A percentile compares a stretch with the other conserved stretches of the same genome.
phyloP scores from a whole-genome alignment of 352 stramenopile species.

The Globisporangium rhizosaccharum region DNA sequence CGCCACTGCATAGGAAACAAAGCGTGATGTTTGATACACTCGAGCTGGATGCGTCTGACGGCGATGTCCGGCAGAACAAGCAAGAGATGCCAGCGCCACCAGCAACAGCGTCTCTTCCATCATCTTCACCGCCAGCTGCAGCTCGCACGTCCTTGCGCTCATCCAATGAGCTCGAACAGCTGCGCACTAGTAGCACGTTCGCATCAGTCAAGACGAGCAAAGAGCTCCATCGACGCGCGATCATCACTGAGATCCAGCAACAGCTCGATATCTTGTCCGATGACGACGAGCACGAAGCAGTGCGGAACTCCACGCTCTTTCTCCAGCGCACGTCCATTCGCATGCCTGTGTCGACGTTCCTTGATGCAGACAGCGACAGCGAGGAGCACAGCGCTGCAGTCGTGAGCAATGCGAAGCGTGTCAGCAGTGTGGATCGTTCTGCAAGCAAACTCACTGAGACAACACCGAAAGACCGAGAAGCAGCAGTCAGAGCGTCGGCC shows the following conservation, averaged over 20 bases:
- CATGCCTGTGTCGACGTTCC: not conserved
- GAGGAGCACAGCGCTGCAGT: not conserved
- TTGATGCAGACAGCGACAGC: not conserved
- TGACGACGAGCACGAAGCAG: constrained; percentile 27
- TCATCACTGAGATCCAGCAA: constrained; percentile 43
- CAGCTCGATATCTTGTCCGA: constrained; percentile 37
- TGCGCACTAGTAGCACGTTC: not conserved
- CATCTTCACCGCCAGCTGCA: not conserved
- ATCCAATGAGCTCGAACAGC: not conserved
- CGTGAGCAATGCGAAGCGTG: not conserved
- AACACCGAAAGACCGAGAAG: not conserved
- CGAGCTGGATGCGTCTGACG: no score
- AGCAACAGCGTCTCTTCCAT: no score
- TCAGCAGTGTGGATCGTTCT: not conserved
- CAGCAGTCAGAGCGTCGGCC: not conserved
- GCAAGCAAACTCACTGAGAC: no score
- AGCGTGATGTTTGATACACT: no score
- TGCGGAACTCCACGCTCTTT: constrained; percentile 33
- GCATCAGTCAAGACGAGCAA: constrained; percentile 3
- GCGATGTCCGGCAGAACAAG: not conserved
- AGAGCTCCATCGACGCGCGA: constrained; percentile 21
- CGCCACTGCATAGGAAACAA: not conserved
- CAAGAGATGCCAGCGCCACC: no score
- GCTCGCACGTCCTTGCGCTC: not conserved
- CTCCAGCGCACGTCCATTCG: constrained; percentile 32